These are phyloP conservation scores for Pseudogymnoascus sp. DNA, from an alignment of 2,329 filamentous ascomycete genomes.

Conservation along the genomic window DNA sequence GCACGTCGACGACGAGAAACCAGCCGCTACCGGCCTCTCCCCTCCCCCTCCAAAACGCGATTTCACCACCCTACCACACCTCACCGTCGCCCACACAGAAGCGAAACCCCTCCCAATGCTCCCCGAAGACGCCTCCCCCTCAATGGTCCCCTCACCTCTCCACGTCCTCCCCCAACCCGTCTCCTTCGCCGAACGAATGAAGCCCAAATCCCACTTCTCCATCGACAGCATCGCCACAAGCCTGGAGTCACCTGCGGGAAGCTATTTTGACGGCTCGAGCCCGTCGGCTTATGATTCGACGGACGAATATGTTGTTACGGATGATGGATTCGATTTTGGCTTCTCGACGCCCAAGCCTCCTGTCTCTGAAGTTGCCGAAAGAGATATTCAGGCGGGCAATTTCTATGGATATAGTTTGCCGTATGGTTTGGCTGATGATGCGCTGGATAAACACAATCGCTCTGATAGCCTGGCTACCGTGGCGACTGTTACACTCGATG, in stretches of 20 bases:
- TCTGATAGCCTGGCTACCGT: constrained; percentile 10
- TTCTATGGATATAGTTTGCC: not conserved
- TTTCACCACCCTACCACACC: not conserved
- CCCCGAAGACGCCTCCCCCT: constrained; percentile 15
- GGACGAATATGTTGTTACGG: constrained; percentile 10
- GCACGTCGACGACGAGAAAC: constrained; percentile 17
- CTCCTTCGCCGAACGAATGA: constrained; percentile 14
- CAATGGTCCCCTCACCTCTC: constrained; percentile 15
- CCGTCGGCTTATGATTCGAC: constrained; percentile 18
- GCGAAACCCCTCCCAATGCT: constrained; percentile 25
- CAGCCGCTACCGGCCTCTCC: constrained; percentile 21
- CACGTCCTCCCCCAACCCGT: constrained; percentile 9
- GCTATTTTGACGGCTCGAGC: constrained; percentile 18
- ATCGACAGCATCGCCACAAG: constrained; percentile 23
- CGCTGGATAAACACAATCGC: not conserved
- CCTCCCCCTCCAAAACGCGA: constrained; percentile 19
- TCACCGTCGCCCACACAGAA: constrained; percentile 12
- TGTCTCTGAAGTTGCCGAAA: not conserved
- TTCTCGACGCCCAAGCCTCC: not conserved
- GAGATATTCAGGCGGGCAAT: not conserved
- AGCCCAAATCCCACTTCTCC: constrained; percentile 23
- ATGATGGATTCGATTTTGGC: constrained; percentile 21
- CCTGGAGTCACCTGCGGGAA: constrained; percentile 21
- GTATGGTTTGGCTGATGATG: not conserved
- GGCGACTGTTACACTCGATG: constrained; percentile 14